Evolutionary conservation across 495 filamentous ascomycete species (phyloP).

Genomic region (Alectoria sarmentosa): DNA sequence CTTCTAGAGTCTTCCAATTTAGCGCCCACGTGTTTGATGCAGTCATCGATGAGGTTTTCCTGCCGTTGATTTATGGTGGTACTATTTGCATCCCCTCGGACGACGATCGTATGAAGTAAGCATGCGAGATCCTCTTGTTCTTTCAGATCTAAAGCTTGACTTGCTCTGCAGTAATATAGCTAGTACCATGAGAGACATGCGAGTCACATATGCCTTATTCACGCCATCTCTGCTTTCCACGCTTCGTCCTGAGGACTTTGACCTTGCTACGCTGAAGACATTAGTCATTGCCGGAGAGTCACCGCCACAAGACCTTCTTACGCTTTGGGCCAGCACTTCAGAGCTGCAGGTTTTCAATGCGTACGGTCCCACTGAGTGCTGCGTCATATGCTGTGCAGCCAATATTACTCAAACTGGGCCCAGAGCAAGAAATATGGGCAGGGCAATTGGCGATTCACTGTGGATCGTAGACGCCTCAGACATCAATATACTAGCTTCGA

Average conservation of each 20-base stretch:
- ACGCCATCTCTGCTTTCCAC: conserved; percentile 24
- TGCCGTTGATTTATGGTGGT: conserved; percentile 26
- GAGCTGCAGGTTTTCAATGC: not conserved
- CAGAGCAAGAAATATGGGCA: conserved; percentile 30
- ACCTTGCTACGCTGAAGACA: conserved; percentile 21
- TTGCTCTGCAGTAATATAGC: conserved; percentile 38
- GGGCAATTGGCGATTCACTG: conserved; percentile 24
- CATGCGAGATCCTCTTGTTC: not conserved
- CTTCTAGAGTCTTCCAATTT: conserved; percentile 23
- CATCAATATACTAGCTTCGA: conserved; percentile 29
- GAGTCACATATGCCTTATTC: conserved; percentile 16
- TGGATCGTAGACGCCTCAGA: conserved; percentile 41
- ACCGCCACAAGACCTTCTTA: not conserved
- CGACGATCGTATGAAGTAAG: conserved; percentile 19
- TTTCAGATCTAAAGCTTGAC: too few species aligned
- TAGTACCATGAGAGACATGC: not conserved
- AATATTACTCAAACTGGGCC: not conserved
- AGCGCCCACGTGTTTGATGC: conserved; percentile 28
- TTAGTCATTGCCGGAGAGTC: conserved; percentile 28
- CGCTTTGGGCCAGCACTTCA: not conserved
- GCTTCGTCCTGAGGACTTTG: conserved; percentile 15
- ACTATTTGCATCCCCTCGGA: conserved; percentile 30
- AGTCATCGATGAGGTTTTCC: conserved; percentile 21
- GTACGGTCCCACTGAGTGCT: not conserved
- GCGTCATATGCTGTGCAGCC: not conserved